Evolutionary conservation across 2,329 filamentous ascomycete genomes (phyloP), one percentile per base, ranked within the genome.

Genomic region (Sphaerulina populicola): DNA sequence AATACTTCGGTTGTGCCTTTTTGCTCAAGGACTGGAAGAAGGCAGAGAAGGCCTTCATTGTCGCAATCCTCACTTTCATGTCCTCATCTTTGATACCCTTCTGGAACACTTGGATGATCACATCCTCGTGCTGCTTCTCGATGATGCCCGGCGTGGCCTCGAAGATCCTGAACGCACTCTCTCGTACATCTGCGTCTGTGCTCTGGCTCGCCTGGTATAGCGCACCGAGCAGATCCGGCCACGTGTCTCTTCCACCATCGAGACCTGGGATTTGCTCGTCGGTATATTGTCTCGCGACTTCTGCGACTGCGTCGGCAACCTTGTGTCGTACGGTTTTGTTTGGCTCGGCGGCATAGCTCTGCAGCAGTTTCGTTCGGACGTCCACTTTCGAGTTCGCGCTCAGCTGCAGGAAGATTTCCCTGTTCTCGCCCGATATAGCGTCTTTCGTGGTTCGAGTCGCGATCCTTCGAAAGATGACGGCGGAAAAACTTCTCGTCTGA

Each of bases 271-370:
- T 62, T 21, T 61, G 41, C 52, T 86, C 88, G 63, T 97, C 93
- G 40, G 87, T 86, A 71, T 96, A 96, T 73, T 98, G 89, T 64
- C 93, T 82, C 40, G 91, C 93, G 54, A 98, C 78, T 71, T 98
- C 93, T 21, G 93, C 93, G 56, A 97, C 86, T n/a, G 91, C 89
- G 71, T 98, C 93, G 62, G 90, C 93, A 66, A 97, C 86, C 72
- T 98, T 98, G 74, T 95, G 93, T 63, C 93, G 80, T 42, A 95
- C 86, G 36, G 80, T 75, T 55, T 82, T 79, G 56, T 86, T 80
- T 18, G 79, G 74, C 72, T 97, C 93, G 55, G 75, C 76, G 52
- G 81, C 81, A 47, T 96, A 76, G 47, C 81, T 82, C 64, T 90
- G 80, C 38, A 97, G 78, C 52, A 97, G 75, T 69, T 91, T 95